A percentile compares a stretch with the other conserved stretches of the same genome.
Conservation (phyloP, 2,329 filamentous ascomycete species). For the Trichoderma sp. region DNA sequence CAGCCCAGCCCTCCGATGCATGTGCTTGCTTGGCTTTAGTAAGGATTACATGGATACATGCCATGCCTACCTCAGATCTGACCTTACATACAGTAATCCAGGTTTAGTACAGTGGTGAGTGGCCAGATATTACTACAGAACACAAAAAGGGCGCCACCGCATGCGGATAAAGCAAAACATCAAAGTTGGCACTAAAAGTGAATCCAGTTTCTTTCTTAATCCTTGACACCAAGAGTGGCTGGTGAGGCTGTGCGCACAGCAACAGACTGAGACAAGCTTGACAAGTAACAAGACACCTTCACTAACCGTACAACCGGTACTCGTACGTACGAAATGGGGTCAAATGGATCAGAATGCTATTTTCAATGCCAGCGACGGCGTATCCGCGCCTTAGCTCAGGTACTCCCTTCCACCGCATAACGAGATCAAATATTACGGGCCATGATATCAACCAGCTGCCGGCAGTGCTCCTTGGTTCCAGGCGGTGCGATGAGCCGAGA, state of each 20-base stretch:
- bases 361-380: background rate
- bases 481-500: slow-evolving; percentile 4
- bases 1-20: background rate
- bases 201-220: background rate
- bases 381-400: background rate
- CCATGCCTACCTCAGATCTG: background rate
- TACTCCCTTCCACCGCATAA: background rate
- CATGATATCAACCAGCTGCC: background rate
- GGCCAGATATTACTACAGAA: background rate
- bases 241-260: background rate
- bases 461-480: slow-evolving; percentile 4
- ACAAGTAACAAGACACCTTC: background rate
- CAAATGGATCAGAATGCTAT: background rate
- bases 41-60: background rate
- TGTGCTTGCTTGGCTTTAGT: background rate
- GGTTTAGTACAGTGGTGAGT: background rate
- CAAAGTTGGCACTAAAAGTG: background rate
- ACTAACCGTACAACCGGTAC: background rate
- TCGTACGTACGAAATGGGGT: background rate
- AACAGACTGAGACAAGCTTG: background rate
- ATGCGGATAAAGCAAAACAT: background rate
- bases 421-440: background rate
- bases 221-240: background rate
- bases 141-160: background rate
- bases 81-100: background rate